Conservation (phyloP, 129 eudicot species). For the Saposhnikovia divaricata region DNA sequence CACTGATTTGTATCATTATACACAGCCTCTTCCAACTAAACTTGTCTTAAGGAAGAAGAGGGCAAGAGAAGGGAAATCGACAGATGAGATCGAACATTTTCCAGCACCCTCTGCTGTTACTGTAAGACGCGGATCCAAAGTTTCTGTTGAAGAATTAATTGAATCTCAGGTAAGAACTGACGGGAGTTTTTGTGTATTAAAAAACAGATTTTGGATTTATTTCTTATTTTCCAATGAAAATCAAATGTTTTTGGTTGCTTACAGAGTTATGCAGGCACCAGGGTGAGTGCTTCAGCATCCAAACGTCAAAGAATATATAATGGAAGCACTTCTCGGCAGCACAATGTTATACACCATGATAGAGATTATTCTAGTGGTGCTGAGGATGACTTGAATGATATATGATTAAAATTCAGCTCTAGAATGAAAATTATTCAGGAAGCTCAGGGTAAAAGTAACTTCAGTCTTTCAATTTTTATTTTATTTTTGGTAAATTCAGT, state of each 20-base stretch:
- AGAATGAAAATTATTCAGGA: neutral
- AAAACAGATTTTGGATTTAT: neutral
- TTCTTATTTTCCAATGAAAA: neutral
- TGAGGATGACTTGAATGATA: constrained; percentile 38
- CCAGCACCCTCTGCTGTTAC: constrained; percentile 72
- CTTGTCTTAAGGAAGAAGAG: constrained; percentile 74
- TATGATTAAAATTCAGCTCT: neutral
- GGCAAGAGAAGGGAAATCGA: constrained; percentile 76
- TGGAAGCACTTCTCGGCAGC: constrained; percentile 30
- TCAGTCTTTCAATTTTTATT: neutral
- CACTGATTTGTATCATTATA: neutral
- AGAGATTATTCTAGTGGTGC: constrained; percentile 67
- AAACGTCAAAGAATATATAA: constrained; percentile 26
- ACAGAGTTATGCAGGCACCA: constrained; percentile 43
- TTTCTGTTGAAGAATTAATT: constrained; percentile 47
- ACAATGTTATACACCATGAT: constrained; percentile 37
- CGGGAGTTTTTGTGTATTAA: neutral
- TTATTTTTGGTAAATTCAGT: neutral
- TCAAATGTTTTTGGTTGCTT: constrained; percentile 3
- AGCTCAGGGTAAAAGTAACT: neutral
- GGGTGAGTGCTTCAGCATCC: constrained; percentile 22
- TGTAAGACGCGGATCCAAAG: constrained; percentile 53
- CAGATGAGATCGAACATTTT: constrained; percentile 78
- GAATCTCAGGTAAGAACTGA: constrained; percentile 43
- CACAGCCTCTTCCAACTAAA: constrained; percentile 91